phyloP scores from a whole-genome alignment of 345 rosid genomes.

The Populus alba region DNA sequence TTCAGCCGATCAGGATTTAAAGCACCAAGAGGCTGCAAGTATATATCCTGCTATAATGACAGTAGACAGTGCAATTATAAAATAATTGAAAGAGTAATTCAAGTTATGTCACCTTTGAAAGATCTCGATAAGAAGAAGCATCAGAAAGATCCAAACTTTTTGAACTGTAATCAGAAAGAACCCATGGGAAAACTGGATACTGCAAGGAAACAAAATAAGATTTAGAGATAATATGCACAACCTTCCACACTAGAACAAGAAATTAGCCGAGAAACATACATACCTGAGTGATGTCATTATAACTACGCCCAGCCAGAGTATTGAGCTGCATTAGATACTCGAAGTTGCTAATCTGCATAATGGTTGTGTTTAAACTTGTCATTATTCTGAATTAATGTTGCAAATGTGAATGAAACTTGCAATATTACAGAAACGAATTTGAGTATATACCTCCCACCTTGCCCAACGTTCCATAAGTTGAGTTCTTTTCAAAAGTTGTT shows the following conservation, averaged over 20 bases:
- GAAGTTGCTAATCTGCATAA: conserved; percentile 94
- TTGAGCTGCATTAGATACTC: conserved; percentile 95
- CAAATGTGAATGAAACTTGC: conserved; percentile 13
- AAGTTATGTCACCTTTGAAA: conserved; percentile 70
- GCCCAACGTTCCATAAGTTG: conserved; percentile 99
- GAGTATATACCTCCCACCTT: conserved; percentile 84
- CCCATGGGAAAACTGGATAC: conserved; percentile 99
- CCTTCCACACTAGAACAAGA: neutral
- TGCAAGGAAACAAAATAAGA: conserved; percentile 41
- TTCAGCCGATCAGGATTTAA: conserved; percentile 73
- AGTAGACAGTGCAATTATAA: conserved; percentile 14
- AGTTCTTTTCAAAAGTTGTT: conserved; percentile 90
- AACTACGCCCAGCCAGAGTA: conserved; percentile 97
- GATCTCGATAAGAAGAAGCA: conserved; percentile 89
- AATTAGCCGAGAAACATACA: conserved; percentile 8
- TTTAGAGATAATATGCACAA: conserved; percentile 11
- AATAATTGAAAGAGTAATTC: conserved; percentile 24
- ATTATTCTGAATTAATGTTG: conserved; percentile 9
- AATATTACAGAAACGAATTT: conserved; percentile 12
- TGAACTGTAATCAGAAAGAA: conserved; percentile 81
- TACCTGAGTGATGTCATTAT: conserved; percentile 99
- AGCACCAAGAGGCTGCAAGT: conserved; percentile 94
- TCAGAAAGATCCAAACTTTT: conserved; percentile 71
- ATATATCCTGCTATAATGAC: conserved; percentile 21
- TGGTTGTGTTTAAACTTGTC: conserved; percentile 8